phyloP scores from a whole-genome alignment of 139 green algal genomes.

The Chlamydomonas sphaeroides region DNA sequence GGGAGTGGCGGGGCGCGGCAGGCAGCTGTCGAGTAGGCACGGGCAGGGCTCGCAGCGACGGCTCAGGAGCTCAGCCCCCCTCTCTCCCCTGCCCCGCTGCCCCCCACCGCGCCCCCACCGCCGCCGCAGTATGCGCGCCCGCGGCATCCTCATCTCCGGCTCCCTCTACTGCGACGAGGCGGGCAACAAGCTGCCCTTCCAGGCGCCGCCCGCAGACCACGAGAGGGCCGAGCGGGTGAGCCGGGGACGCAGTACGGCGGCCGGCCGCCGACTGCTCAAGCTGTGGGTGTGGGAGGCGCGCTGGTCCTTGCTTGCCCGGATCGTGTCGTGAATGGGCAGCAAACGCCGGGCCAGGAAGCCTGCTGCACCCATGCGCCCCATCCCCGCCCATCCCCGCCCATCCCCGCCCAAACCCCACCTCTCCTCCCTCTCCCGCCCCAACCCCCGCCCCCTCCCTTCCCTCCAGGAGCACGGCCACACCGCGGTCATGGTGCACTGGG shows the following conservation, averaged over 20 bases:
- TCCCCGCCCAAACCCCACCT: neutral
- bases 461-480: slow-evolving; percentile 16
- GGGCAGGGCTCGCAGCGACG: neutral
- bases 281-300: too few species aligned
- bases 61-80: too few species aligned
- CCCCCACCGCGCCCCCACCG: neutral
- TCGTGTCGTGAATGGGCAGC: too few species aligned
- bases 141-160: neutral
- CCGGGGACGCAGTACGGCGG: neutral
- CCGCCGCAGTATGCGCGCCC: slow-evolving; percentile 1
- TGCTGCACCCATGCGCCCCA: too few species aligned
- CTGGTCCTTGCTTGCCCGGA: too few species aligned
- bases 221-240: neutral
- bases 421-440: neutral
- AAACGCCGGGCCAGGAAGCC: too few species aligned
- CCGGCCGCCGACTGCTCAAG: too few species aligned
- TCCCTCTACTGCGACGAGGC: neutral
- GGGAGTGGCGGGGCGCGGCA: too few species aligned
- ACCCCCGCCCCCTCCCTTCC: too few species aligned
- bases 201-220: neutral
- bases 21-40: too few species aligned
- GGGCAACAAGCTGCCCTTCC: neutral
- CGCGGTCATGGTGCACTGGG: neutral
- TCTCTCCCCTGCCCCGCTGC: neutral
- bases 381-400: too few species aligned